Evolutionary conservation across 1,284 basidiomycete species (phyloP).

Genomic region (Cryptococcus sp.): DNA sequence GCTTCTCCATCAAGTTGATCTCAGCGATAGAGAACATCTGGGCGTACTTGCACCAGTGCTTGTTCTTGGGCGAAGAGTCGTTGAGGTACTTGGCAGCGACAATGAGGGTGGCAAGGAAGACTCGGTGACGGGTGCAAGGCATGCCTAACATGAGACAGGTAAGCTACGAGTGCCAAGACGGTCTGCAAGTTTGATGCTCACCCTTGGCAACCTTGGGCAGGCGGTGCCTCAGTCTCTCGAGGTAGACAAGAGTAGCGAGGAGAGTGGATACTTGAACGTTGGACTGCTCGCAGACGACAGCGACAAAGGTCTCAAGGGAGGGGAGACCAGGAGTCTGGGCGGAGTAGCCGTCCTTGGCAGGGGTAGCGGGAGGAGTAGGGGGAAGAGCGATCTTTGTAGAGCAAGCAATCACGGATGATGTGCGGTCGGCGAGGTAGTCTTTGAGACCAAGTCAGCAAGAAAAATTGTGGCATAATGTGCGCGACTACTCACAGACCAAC

Average conservation of each 20-base stretch:
- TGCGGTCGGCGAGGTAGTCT: conserved; percentile 53
- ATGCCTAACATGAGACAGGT: conserved; percentile 31
- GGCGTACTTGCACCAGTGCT: conserved; percentile 82
- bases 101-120: conserved; percentile 94
- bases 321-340: conserved; percentile 65
- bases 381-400: conserved; percentile 46
- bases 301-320: conserved; percentile 83
- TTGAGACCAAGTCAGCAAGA: conserved; percentile 1
- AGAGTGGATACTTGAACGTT: conserved; percentile 92
- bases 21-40: conserved; percentile 64
- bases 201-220: conserved; percentile 86
- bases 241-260: conserved; percentile 88
- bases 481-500: conserved; percentile 65
- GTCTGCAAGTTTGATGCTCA: conserved; percentile 36
- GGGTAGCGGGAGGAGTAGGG: conserved; percentile 31
- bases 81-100: conserved; percentile 97
- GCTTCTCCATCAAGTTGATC: conserved; percentile 95
- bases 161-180: conserved; percentile 18
- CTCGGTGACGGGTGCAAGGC: conserved; percentile 88
- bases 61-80: conserved; percentile 93
- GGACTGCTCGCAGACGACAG: conserved; percentile 76
- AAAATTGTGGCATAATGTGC: background rate
- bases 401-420: conserved; percentile 51
- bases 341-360: conserved; percentile 21
- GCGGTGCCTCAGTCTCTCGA: conserved; percentile 79